Evolutionary conservation across 2,329 filamentous ascomycete genomes (phyloP).

Genomic region (Diaporthe citri): DNA sequence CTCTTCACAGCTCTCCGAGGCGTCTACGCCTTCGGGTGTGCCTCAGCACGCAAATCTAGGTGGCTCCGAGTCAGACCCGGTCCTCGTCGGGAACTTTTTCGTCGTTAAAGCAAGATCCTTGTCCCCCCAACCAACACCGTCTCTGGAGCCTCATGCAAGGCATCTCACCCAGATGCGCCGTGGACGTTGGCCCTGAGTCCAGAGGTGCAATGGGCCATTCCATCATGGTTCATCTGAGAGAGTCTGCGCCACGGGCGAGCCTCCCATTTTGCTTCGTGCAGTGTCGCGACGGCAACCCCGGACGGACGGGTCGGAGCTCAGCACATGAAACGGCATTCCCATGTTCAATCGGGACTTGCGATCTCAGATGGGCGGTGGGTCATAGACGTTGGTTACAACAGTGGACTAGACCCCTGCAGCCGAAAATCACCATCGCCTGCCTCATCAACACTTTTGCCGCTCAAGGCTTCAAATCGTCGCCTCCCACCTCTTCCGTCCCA

Average conservation of each 20-base stretch:
- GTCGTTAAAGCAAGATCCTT: constrained; percentile 29
- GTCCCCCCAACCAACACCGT: constrained; percentile 20
- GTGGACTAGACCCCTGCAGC: constrained; percentile 22
- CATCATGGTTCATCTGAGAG: background rate
- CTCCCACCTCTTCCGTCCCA: background rate
- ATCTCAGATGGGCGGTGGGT: constrained; percentile 35
- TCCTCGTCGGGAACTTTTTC: constrained; percentile 31
- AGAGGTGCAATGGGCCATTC: background rate
- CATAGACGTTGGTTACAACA: constrained; percentile 14
- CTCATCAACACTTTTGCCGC: background rate
- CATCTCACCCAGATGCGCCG: constrained; percentile 9
- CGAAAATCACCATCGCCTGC: constrained; percentile 20
- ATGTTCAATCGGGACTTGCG: constrained; percentile 26
- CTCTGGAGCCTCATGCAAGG: constrained; percentile 32
- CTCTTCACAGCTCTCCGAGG: constrained; percentile 16
- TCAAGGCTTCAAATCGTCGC: background rate
- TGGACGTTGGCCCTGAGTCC: background rate
- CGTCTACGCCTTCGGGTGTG: constrained; percentile 23
- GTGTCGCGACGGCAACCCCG: constrained; percentile 11
- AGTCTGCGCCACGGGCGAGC: background rate
- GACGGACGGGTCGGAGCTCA: constrained; percentile 27
- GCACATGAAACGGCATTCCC: constrained; percentile 24
- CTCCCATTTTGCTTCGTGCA: background rate
- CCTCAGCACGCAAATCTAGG: constrained; percentile 5
- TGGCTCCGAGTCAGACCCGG: constrained; percentile 29